These are phyloP conservation scores for Sclerotinia trifoliorum DNA, from an alignment of 2,329 filamentous ascomycete species.

Conservation along the genomic window DNA sequence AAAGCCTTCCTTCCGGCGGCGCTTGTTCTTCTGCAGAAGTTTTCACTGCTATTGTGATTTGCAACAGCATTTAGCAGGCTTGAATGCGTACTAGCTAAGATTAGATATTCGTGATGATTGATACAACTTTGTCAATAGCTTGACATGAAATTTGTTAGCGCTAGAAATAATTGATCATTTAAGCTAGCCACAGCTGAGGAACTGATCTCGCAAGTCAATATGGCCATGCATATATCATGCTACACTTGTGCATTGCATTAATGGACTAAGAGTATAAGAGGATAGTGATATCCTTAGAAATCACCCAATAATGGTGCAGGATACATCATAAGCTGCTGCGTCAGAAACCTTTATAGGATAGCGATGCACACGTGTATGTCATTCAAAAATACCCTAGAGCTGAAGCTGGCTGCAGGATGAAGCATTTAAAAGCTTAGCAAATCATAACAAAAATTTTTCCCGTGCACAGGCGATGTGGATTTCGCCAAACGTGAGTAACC, in stretches of 20 bases:
- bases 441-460: neutral
- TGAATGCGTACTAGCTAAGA: neutral
- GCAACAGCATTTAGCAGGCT: neutral
- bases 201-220: neutral
- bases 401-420: slow-evolving; percentile 6
- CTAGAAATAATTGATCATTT: neutral
- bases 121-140: neutral
- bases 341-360: neutral
- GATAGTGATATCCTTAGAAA: neutral
- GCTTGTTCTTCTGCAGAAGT: neutral
- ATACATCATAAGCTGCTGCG: neutral
- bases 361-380: too few relatives aligned
- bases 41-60: neutral
- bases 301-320: neutral
- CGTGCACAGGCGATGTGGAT: neutral
- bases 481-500: neutral
- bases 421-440: neutral
- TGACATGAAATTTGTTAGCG: neutral
- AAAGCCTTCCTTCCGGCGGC: neutral
- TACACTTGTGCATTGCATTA: slow-evolving; percentile 10
- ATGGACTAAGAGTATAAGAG: neutral
- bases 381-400: neutral
- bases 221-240: slow-evolving; percentile 4
- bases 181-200: neutral
- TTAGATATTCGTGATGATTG: neutral